Evolutionary conservation across 768 basidiomycete species (phyloP).

Genomic region (Rhodosporidiobolus odoratus): DNA sequence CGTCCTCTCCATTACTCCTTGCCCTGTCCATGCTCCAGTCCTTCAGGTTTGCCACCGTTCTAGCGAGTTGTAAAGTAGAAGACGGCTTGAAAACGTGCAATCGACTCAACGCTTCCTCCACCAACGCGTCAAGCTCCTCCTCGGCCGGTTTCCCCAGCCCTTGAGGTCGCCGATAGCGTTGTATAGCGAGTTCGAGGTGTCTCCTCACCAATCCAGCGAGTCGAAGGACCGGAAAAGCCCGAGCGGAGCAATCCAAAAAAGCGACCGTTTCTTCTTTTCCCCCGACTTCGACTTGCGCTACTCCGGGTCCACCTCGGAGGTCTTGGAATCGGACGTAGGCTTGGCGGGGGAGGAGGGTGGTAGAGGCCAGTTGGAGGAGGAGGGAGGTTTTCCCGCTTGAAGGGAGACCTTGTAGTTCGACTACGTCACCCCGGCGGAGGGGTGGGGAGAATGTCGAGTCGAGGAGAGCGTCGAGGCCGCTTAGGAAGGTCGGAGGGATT

Average conservation of each 20-base stretch:
- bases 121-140: conserved; percentile 40
- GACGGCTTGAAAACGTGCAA: conserved; percentile 66
- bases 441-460: conserved; percentile 29
- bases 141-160: conserved; percentile 21
- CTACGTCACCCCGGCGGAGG: conserved; percentile 57
- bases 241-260: conserved; percentile 63
- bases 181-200: conserved; percentile 47
- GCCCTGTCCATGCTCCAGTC: conserved; percentile 51
- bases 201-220: conserved; percentile 53
- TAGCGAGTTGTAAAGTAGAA: conserved; percentile 65
- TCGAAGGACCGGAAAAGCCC: conserved; percentile 58
- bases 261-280: conserved; percentile 65
- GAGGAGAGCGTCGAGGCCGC: conserved; percentile 39
- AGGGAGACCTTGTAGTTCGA: conserved; percentile 71
- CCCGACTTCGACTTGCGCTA: conserved; percentile 46
- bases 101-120: conserved; percentile 51
- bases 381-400: conserved; percentile 73
- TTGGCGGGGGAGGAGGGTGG: conserved; percentile 55
- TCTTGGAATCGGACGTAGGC: conserved; percentile 25
- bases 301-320: neutral
- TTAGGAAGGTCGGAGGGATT: conserved; percentile 37
- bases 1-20: conserved; percentile 49
- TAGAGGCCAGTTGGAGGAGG: conserved; percentile 61
- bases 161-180: conserved; percentile 22
- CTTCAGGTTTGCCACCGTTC: conserved; percentile 59